These are phyloP conservation scores for Solanum ossicruentum DNA, from an alignment of 257 asterid genomes.

Conservation along the genomic window DNA sequence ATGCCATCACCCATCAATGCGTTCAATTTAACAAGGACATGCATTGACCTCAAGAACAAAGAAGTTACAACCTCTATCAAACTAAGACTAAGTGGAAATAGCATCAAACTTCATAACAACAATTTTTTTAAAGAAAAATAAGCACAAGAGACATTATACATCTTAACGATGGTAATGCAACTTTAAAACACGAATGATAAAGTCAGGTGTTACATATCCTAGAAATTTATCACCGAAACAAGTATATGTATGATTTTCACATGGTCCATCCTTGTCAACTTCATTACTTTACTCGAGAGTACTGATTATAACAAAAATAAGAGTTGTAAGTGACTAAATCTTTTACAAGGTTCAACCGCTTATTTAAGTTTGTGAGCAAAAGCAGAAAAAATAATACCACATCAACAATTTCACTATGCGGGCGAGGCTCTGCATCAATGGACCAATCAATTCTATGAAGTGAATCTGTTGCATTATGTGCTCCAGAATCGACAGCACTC, in stretches of 20 bases:
- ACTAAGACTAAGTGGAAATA: background rate
- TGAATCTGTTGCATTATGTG: conserved; percentile 75
- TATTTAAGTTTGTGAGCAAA: background rate
- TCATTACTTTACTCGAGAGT: background rate
- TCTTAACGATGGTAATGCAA: background rate
- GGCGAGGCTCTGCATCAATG: conserved; percentile 28
- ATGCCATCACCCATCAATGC: background rate
- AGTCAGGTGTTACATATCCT: background rate
- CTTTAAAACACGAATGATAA: background rate
- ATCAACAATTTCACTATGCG: conserved; percentile 35
- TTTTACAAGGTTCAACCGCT: background rate
- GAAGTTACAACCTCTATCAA: background rate
- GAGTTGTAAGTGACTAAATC: background rate
- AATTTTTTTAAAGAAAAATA: no score
- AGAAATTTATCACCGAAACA: background rate
- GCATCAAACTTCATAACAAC: background rate
- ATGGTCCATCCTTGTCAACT: background rate
- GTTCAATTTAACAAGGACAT: background rate
- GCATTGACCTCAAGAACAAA: background rate
- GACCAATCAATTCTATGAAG: conserved; percentile 83
- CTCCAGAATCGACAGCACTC: conserved; percentile 80
- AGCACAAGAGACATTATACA: background rate
- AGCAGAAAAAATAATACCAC: conserved; percentile 41
- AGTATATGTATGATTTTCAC: background rate
- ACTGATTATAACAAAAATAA: background rate